Conservation (phyloP, 2,329 filamentous ascomycete genomes). For the Atkinsonella texensis region DNA sequence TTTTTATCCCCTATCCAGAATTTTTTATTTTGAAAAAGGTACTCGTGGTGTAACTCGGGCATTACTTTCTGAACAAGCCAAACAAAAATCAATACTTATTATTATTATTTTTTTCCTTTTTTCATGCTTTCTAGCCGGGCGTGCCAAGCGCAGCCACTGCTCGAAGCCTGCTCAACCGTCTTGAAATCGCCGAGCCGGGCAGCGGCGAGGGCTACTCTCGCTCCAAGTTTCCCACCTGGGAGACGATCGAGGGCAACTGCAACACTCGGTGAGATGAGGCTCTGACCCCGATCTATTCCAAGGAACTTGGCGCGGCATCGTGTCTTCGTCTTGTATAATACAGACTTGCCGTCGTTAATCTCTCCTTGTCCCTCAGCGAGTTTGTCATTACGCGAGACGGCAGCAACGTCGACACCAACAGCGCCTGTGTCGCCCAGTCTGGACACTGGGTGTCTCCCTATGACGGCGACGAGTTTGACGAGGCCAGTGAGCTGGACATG, state of each 20-base stretch:
- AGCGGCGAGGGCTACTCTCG: constrained; percentile 49
- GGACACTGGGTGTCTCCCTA: constrained; percentile 63
- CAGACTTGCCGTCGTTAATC: too few relatives aligned
- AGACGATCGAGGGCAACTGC: constrained; percentile 51
- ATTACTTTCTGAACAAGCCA: too few relatives aligned
- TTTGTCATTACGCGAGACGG: constrained; percentile 65
- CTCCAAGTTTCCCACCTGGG: constrained; percentile 61
- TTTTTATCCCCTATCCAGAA: not conserved
- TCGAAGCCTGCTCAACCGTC: constrained; percentile 40
- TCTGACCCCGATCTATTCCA: too few relatives aligned
- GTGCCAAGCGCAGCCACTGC: constrained; percentile 50
- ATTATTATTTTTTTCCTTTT: too few relatives aligned
- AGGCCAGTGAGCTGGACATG: constrained; percentile 61
- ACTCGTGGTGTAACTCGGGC: too few relatives aligned
- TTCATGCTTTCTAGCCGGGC: constrained; percentile 31
- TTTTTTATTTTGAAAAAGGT: too few relatives aligned
- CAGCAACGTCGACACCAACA: constrained; percentile 43
- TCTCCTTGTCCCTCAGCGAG: constrained; percentile 31
- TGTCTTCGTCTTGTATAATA: too few relatives aligned
- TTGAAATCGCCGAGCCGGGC: constrained; percentile 45
- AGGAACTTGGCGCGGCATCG: too few relatives aligned
- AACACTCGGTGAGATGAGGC: constrained; percentile 42
- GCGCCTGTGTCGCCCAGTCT: constrained; percentile 48
- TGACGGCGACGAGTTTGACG: constrained; percentile 59
- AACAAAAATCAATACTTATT: too few relatives aligned